These are phyloP conservation scores for Metschnikowia santaceciliae DNA, from an alignment of 805 yeast species.

Conservation along the genomic window DNA sequence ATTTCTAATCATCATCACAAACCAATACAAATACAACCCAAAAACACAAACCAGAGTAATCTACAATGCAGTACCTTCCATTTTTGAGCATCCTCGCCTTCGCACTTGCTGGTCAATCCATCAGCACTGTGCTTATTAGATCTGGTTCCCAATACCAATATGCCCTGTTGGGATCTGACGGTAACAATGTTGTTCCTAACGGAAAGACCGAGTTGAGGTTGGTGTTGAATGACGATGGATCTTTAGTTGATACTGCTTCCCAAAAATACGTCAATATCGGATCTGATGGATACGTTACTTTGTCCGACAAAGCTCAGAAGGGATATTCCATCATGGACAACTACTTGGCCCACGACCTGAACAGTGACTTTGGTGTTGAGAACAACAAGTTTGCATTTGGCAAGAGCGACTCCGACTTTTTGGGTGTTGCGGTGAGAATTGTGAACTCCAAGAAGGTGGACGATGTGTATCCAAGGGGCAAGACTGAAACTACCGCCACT, in stretches of 20 bases:
- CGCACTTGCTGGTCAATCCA: not conserved
- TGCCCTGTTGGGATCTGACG: not conserved
- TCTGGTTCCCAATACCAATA: not conserved
- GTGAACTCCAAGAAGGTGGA: not conserved
- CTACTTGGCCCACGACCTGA: constrained; percentile 4
- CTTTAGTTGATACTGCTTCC: not conserved
- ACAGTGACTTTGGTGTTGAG: not conserved
- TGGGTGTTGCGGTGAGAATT: constrained; percentile 9
- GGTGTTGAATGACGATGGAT: not conserved
- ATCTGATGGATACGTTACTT: not conserved
- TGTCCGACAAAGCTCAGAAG: not conserved
- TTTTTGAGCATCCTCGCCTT: not conserved
- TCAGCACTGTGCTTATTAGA: not conserved
- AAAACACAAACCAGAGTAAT: not conserved
- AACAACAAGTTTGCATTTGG: constrained; percentile 1
- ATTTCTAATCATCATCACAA: not conserved
- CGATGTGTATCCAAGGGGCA: not conserved
- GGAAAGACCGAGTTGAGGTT: not conserved
- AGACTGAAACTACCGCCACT: not conserved
- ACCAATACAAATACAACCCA: not conserved
- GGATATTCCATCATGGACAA: not conserved
- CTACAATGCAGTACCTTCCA: not conserved
- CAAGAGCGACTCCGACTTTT: constrained; percentile 1
- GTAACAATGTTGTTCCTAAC: not conserved
- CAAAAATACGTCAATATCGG: not conserved